These are phyloP conservation scores for Tritrichomonas musculus DNA, from an alignment of 208 protist genomes.

Conservation along the genomic window DNA sequence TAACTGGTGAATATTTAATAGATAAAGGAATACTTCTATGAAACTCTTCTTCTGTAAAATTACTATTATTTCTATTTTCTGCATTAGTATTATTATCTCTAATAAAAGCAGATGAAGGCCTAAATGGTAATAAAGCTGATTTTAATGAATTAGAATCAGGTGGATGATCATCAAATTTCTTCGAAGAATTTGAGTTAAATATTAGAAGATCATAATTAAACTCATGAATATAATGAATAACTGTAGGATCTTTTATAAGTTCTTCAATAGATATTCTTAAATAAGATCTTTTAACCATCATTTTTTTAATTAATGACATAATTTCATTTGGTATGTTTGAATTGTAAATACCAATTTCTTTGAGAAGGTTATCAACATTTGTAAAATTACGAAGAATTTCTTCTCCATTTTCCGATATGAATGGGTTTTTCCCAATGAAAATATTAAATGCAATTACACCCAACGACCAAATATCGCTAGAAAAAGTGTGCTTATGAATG, in stretches of 20 bases:
- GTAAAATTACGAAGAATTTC: not conserved
- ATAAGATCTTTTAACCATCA: not conserved
- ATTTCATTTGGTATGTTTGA: not conserved
- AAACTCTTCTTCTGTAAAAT: no score
- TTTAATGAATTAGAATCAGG: no score
- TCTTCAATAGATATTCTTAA: not conserved
- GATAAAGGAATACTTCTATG: no score
- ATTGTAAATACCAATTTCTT: not conserved
- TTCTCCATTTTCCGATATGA: not conserved
- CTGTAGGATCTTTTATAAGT: not conserved
- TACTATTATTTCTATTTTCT: no score
- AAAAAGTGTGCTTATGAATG: not conserved
- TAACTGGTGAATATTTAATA: no score
- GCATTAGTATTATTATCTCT: no score
- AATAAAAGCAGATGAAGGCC: no score
- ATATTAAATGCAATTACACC: not conserved
- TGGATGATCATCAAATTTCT: no score
- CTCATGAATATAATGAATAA: no score
- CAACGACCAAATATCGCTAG: slow-evolving; percentile 1
- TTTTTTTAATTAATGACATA: not conserved
- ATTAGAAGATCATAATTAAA: no score
- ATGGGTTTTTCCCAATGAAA: not conserved
- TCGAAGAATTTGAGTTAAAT: no score
- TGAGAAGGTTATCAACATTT: not conserved
- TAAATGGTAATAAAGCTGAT: no score